These are phyloP conservation scores for Xerocomellus intermedius DNA, from an alignment of 768 basidiomycete species.

Conservation along the genomic window DNA sequence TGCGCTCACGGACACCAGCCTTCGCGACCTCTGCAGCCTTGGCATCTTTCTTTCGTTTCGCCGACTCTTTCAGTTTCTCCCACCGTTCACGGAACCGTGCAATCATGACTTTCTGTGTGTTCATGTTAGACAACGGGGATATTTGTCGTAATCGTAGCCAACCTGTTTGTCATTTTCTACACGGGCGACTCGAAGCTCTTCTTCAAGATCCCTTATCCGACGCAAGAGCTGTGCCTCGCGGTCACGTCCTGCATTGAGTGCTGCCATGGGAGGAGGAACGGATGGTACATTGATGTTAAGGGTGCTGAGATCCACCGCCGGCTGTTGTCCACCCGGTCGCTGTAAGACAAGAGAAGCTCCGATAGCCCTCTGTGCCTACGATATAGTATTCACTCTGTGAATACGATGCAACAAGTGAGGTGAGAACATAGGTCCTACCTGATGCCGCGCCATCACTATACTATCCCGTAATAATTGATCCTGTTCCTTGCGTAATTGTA, in stretches of 20 bases:
- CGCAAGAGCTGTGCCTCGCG: constrained; percentile 52
- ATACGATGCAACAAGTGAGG: background rate
- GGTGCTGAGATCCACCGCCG: constrained; percentile 49
- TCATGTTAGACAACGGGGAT: constrained; percentile 11
- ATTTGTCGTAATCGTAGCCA: constrained; percentile 21
- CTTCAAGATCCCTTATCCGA: constrained; percentile 72
- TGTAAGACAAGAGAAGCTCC: constrained; percentile 62
- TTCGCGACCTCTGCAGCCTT: constrained; percentile 47
- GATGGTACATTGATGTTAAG: constrained; percentile 58
- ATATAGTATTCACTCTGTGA: background rate
- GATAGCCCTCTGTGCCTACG: constrained; percentile 77
- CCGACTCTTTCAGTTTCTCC: constrained; percentile 88
- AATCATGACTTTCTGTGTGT: constrained; percentile 74
- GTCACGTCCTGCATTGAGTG: constrained; percentile 52
- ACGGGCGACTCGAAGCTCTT: constrained; percentile 62
- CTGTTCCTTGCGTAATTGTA: constrained; percentile 74
- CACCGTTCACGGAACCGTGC: constrained; percentile 81
- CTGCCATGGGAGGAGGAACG: constrained; percentile 45
- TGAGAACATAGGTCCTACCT: constrained; percentile 42
- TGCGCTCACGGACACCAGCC: constrained; percentile 57
- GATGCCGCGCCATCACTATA: constrained; percentile 68
- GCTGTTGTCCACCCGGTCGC: constrained; percentile 37
- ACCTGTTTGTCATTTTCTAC: constrained; percentile 85
- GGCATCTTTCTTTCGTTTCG: constrained; percentile 81
- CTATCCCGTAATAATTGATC: constrained; percentile 78